These are phyloP conservation scores for Ustilago esculenta DNA, from an alignment of 1,284 basidiomycete species.

Conservation along the genomic window DNA sequence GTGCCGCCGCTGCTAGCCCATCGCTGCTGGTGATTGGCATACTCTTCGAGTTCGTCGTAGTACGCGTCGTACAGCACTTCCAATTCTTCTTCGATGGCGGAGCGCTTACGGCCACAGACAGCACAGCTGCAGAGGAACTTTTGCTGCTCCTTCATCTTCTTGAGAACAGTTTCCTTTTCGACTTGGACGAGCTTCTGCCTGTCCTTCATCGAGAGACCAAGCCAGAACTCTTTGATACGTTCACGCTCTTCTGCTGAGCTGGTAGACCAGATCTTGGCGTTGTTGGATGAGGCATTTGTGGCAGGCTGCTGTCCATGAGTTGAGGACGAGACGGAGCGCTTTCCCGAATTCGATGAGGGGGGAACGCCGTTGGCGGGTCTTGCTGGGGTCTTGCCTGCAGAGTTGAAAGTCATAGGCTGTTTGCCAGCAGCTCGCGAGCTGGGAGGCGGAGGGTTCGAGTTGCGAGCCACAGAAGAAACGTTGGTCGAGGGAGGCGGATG, in stretches of 20 bases:
- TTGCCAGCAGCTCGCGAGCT: slow-evolving; percentile 79
- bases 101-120: slow-evolving; percentile 94
- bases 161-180: slow-evolving; percentile 94
- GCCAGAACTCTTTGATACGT: slow-evolving; percentile 97
- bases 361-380: slow-evolving; percentile 61
- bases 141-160: slow-evolving; percentile 99
- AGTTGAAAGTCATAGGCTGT: slow-evolving; percentile 73
- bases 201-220: slow-evolving; percentile 85
- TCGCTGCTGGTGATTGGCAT: slow-evolving; percentile 95
- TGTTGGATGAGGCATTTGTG: slow-evolving; percentile 18
- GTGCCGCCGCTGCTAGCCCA: slow-evolving; percentile 85
- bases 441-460: slow-evolving; percentile 67
- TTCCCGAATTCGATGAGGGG: slow-evolving; percentile 69
- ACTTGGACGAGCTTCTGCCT: slow-evolving; percentile 89
- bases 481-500: slow-evolving; percentile 63
- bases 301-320: slow-evolving; percentile 39
- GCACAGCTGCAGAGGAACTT: slow-evolving; percentile 94
- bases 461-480: slow-evolving; percentile 66
- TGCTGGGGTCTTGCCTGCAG: slow-evolving; percentile 51
- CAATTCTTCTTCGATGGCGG: slow-evolving; percentile 98
- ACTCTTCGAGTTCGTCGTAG: slow-evolving; percentile 98
- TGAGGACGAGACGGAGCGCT: slow-evolving; percentile 69
- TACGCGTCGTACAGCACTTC: slow-evolving; percentile 99
- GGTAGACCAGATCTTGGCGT: slow-evolving; percentile 71
- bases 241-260: slow-evolving; percentile 90